Conservation (phyloP, 1,284 basidiomycete genomes). For the Flammula alnicola region DNA sequence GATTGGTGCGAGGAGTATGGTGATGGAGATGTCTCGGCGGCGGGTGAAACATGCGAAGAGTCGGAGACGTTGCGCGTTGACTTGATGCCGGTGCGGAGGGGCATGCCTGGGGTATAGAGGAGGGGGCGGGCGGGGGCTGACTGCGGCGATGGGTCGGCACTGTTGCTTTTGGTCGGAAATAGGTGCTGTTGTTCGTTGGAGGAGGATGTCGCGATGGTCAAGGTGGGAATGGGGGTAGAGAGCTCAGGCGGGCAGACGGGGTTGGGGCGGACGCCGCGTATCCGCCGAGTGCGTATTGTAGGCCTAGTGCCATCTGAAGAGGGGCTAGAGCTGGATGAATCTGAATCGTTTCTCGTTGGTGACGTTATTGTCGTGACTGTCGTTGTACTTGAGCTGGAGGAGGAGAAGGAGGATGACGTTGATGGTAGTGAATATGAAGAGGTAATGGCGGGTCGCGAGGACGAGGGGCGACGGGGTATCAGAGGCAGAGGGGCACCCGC, state of each 20-base stretch:
- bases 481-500: conserved; percentile 60
- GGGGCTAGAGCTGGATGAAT: conserved; percentile 36
- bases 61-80: conserved; percentile 40
- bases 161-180: conserved; percentile 11
- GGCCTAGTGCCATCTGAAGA: conserved; percentile 33
- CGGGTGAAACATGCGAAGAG: conserved; percentile 31
- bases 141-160: conserved; percentile 7
- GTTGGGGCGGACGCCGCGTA: conserved; percentile 31
- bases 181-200: conserved; percentile 20
- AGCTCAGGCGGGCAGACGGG: conserved; percentile 42
- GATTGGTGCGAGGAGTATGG: conserved; percentile 21
- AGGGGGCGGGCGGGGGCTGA: conserved; percentile 30
- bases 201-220: conserved; percentile 11
- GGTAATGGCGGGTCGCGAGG: conserved; percentile 28
- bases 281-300: conserved; percentile 41
- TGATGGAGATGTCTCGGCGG: conserved; percentile 15
- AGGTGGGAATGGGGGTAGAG: conserved; percentile 44
- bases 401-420: conserved; percentile 24
- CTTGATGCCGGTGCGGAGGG: conserved; percentile 31
- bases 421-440: conserved; percentile 27
- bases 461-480: conserved; percentile 49
- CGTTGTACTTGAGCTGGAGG: conserved; percentile 13
- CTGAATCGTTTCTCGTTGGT: conserved; percentile 39
- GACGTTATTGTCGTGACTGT: conserved; percentile 21
- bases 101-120: conserved; percentile 41